Percentiles rank a stretch among this genome's conserved stretches.
These are phyloP conservation scores for Rugonectria rugulosa DNA, from an alignment of 2,329 filamentous ascomycete genomes.

Conservation along the genomic window DNA sequence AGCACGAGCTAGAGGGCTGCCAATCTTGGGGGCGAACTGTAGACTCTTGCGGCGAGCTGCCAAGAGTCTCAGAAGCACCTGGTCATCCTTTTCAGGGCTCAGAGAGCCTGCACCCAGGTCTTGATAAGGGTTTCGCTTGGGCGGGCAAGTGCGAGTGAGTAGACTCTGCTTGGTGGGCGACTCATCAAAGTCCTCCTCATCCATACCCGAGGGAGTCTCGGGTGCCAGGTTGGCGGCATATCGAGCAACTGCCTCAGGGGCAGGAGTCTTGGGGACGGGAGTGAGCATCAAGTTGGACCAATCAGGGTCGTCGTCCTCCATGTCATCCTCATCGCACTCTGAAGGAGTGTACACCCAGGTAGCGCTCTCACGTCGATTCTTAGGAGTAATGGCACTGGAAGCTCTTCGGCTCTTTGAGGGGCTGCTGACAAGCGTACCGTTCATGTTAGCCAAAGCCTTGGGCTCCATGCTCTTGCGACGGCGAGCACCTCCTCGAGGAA, in stretches of 20 bases:
- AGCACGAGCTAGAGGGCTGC: constrained; percentile 71
- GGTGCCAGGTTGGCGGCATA: constrained; percentile 59
- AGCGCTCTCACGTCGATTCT: constrained; percentile 61
- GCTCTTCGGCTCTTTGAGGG: constrained; percentile 49
- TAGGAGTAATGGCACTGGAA: constrained; percentile 57
- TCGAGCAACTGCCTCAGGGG: constrained; percentile 61
- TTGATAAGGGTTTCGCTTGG: constrained; percentile 51
- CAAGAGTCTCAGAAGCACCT: constrained; percentile 69
- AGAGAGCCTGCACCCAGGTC: constrained; percentile 56
- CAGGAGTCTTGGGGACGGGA: constrained; percentile 65
- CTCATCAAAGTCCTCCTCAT: constrained; percentile 41
- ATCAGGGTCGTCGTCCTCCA: constrained; percentile 50
- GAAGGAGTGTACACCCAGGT: constrained; percentile 64
- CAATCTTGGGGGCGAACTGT: constrained; percentile 78
- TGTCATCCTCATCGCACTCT: constrained; percentile 49
- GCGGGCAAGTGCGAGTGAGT: constrained; percentile 62
- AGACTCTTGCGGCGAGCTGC: constrained; percentile 78
- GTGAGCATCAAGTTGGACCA: constrained; percentile 57
- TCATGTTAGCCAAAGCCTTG: constrained; percentile 71
- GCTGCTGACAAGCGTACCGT: constrained; percentile 65
- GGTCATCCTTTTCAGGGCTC: constrained; percentile 60
- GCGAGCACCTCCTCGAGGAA: constrained; percentile 74
- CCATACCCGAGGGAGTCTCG: constrained; percentile 51
- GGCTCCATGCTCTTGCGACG: constrained; percentile 86
- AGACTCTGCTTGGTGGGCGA: constrained; percentile 48